Conservation (phyloP, 1,139 yeast species). For the Candida tropicalis region DNA sequence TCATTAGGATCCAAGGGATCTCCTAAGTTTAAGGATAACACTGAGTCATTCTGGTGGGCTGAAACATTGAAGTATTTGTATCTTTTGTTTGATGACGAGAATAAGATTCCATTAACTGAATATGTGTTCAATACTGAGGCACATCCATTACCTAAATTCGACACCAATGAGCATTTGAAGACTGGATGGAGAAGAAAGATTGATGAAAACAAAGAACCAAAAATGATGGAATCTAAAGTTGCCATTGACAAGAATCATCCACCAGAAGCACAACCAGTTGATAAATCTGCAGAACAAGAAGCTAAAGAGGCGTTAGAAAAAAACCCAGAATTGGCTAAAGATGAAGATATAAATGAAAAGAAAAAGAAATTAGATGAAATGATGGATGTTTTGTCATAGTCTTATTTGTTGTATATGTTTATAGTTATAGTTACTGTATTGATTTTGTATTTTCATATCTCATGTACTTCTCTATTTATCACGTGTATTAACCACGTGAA, state of each 20-base stretch:
- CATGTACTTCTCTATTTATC: background rate
- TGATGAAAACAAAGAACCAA: conserved; percentile 23
- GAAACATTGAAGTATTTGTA: conserved; percentile 90
- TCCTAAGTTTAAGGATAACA: conserved; percentile 61
- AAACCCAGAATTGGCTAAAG: conserved; percentile 31
- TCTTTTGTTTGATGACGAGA: conserved; percentile 70
- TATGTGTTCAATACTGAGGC: conserved; percentile 92
- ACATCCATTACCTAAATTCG: conserved; percentile 83
- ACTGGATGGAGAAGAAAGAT: conserved; percentile 63
- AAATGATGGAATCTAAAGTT: conserved; percentile 20
- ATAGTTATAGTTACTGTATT: too few species aligned
- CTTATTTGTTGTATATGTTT: background rate
- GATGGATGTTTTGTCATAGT: conserved; percentile 14
- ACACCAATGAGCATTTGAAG: conserved; percentile 52
- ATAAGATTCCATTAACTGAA: conserved; percentile 59
- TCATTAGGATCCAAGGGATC: conserved; percentile 42
- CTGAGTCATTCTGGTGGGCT: conserved; percentile 94
- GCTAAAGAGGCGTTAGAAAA: conserved; percentile 39
- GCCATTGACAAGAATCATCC: conserved; percentile 33
- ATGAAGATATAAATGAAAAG: conserved; percentile 28
- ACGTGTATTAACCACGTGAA: background rate
- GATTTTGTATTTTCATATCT: background rate
- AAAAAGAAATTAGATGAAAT: conserved; percentile 30
- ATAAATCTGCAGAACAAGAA: conserved; percentile 41
- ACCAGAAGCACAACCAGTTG: conserved; percentile 49